Conservation (phyloP, 495 filamentous ascomycete genomes). For the Hypoxylon trugodes region DNA sequence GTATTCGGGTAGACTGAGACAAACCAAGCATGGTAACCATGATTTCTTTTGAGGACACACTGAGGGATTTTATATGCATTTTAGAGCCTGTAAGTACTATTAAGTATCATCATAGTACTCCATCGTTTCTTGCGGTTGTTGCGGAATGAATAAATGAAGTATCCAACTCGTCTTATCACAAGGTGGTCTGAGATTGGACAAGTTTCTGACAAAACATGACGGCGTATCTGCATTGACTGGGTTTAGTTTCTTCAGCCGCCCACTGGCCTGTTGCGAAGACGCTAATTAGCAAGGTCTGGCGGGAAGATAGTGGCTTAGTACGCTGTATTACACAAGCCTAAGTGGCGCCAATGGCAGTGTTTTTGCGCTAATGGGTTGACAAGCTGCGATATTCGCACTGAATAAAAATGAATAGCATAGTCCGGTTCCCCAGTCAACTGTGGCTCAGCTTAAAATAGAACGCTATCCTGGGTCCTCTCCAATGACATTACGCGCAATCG, state of each 20-base stretch:
- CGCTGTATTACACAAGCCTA: background rate
- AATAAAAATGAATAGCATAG: background rate
- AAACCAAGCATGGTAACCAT: background rate
- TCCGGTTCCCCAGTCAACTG: conserved; percentile 16
- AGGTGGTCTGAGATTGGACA: background rate
- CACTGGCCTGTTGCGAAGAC: background rate
- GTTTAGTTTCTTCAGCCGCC: conserved; percentile 3
- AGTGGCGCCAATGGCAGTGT: conserved; percentile 28
- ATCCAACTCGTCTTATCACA: background rate
- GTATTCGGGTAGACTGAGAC: conserved; percentile 12
- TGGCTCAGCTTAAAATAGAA: conserved; percentile 42
- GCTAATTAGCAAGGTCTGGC: background rate
- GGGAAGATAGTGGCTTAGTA: conserved; percentile 24
- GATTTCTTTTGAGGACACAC: background rate
- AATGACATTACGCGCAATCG: conserved; percentile 27
- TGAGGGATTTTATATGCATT: background rate
- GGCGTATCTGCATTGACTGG: background rate
- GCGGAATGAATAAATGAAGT: conserved; percentile 22
- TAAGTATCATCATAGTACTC: background rate
- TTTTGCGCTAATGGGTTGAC: background rate
- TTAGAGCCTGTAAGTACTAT: no score
- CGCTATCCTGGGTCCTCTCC: background rate
- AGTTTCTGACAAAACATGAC: background rate
- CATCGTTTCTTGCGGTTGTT: conserved; percentile 14
- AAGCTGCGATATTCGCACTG: background rate